A percentile compares a stretch with the other conserved stretches of the same genome.
These are phyloP conservation scores for Jackrogersella minutella DNA, from an alignment of 495 filamentous ascomycete species.

Conservation along the genomic window DNA sequence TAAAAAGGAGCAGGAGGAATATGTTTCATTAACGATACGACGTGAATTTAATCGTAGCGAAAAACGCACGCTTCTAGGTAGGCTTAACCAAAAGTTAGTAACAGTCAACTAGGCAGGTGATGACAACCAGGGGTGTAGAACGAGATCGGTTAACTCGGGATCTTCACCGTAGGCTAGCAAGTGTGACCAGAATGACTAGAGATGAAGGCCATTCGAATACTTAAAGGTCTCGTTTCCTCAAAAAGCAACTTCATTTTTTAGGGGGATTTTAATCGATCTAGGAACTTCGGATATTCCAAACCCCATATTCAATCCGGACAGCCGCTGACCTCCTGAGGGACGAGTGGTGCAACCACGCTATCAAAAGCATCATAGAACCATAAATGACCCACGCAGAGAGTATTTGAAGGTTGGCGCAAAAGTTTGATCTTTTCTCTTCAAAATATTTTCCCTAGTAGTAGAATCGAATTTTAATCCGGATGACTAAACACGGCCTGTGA, in stretches of 20 bases:
- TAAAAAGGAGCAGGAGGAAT: background rate
- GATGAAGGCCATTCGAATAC: background rate
- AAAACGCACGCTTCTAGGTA: background rate
- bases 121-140: background rate
- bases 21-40: background rate
- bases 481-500: background rate
- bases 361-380: background rate
- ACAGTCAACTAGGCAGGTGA: background rate
- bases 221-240: background rate
- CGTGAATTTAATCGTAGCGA: background rate
- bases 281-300: background rate
- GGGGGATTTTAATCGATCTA: background rate
- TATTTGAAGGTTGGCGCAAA: background rate
- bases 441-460: background rate
- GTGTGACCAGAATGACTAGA: background rate
- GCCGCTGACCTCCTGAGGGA: background rate
- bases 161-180: background rate
- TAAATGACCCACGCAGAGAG: background rate
- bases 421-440: background rate
- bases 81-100: background rate
- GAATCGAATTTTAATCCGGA: background rate
- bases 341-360: background rate
- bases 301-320: background rate
- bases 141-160: background rate
- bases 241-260: background rate